Conservation (phyloP, 495 filamentous ascomycete species). For the Parathielavia appendiculata region DNA sequence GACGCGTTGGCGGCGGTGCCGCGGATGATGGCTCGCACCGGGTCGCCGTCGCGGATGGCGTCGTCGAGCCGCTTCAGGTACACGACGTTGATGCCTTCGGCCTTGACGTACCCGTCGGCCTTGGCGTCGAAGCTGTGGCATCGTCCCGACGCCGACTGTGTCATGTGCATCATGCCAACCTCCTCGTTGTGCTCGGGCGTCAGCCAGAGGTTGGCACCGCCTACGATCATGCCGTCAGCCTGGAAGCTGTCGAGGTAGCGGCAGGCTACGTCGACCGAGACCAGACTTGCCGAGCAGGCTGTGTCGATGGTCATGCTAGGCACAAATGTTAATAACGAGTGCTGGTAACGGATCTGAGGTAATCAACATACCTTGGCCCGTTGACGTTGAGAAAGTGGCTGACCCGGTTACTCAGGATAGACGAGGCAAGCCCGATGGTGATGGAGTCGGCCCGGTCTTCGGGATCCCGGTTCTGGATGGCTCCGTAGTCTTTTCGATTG, state of each 20-base stretch:
- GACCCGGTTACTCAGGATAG: slow-evolving; percentile 41
- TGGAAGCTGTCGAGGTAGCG: slow-evolving; percentile 44
- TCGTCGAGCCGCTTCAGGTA: slow-evolving; percentile 51
- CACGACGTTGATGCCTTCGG: slow-evolving; percentile 51
- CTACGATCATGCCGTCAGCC: slow-evolving; percentile 41
- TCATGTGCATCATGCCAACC: too few relatives aligned
- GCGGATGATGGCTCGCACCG: slow-evolving; percentile 56
- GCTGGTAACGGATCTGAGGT: too few relatives aligned
- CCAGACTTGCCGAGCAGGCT: slow-evolving; percentile 51
- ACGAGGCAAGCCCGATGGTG: slow-evolving; percentile 26
- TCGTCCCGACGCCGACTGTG: slow-evolving; percentile 34
- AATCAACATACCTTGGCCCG: slow-evolving; percentile 41
- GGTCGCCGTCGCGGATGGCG: slow-evolving; percentile 45
- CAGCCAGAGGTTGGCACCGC: slow-evolving; percentile 49
- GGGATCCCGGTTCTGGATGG: too few relatives aligned
- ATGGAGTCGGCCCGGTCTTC: slow-evolving; percentile 38
- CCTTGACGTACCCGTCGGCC: slow-evolving; percentile 60
- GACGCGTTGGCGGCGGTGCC: slow-evolving; percentile 50
- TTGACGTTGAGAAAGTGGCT: slow-evolving; percentile 47
- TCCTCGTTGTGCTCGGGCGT: slow-evolving; percentile 39
- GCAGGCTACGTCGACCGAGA: slow-evolving; percentile 49
- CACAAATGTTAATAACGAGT: too few relatives aligned
- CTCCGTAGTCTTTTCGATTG: too few relatives aligned
- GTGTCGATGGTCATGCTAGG: slow-evolving; percentile 46
- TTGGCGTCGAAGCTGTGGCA: slow-evolving; percentile 55